phyloP scores from a whole-genome alignment of 306 rosid genomes.

The Oemleria cerasiformis region DNA sequence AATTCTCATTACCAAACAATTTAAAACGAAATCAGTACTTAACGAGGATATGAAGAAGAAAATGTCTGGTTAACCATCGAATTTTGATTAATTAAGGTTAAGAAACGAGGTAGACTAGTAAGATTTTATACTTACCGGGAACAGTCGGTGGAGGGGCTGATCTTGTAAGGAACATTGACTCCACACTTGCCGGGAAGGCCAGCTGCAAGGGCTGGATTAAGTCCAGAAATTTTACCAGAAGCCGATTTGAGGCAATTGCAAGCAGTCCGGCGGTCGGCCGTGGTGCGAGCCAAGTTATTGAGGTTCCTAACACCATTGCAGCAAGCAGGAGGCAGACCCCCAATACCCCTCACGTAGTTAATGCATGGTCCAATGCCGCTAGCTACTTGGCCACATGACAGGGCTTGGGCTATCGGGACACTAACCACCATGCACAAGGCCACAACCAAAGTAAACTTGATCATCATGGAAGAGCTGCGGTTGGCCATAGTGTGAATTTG shows the following conservation, averaged over 20 bases:
- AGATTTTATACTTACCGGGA: conserved; percentile 3
- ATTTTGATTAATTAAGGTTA: no score
- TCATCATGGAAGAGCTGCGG: conserved; percentile 8
- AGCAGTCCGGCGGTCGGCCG: conserved; percentile 19
- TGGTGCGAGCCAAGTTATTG: conserved; percentile 6
- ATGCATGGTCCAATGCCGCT: conserved; percentile 25
- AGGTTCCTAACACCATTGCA: conserved; percentile 27
- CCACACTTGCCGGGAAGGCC: conserved; percentile 45
- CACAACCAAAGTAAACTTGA: conserved; percentile 25
- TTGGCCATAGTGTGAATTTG: neutral
- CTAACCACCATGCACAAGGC: conserved; percentile 34
- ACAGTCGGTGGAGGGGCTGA: conserved; percentile 53
- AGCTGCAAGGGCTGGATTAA: conserved; percentile 5
- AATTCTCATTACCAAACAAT: neutral
- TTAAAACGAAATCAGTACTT: neutral
- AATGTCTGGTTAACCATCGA: neutral
- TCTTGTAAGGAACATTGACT: conserved; percentile 48
- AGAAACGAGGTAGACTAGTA: no score
- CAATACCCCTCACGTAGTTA: rapidly evolving
- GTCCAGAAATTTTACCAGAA: conserved; percentile 9
- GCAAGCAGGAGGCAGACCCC: neutral
- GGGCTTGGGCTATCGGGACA: conserved; percentile 36
- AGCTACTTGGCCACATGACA: conserved; percentile 41
- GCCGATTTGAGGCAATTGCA: conserved; percentile 47
- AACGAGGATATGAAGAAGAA: no score